phyloP scores from a whole-genome alignment of 148 eudicot genomes.

The Rhododendron kiyosumense region DNA sequence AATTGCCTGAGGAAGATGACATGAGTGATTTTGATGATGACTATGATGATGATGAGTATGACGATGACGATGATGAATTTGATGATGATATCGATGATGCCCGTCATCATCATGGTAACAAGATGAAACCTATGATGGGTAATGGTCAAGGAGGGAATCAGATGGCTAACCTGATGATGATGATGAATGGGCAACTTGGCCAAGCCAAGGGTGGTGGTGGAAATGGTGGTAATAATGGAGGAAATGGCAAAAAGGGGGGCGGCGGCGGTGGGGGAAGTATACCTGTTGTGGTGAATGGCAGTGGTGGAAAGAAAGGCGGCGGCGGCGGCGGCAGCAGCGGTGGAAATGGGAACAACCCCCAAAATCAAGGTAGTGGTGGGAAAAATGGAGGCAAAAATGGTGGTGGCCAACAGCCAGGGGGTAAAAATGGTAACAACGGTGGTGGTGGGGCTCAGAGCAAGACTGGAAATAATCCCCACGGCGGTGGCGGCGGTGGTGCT shows the following conservation, averaged over 20 bases:
- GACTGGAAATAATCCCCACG: constrained; percentile 37
- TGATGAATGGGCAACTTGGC: constrained; percentile 15
- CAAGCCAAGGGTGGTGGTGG: constrained; percentile 24
- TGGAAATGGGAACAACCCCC: neutral
- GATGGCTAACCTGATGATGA: constrained; percentile 43
- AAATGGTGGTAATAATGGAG: constrained; percentile 12
- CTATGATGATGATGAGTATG: constrained; percentile 14
- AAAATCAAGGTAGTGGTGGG: constrained; percentile 23
- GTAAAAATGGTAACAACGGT: constrained; percentile 25
- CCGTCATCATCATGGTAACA: constrained; percentile 18
- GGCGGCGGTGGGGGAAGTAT: constrained; percentile 29
- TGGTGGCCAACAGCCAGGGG: constrained; percentile 18
- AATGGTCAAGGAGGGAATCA: constrained; percentile 35
- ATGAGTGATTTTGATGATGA: constrained; percentile 24
- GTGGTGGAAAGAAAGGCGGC: constrained; percentile 28
- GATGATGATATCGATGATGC: constrained; percentile 34
- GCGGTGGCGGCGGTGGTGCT: constrained; percentile 34
- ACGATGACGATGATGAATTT: constrained; percentile 38
- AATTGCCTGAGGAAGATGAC: constrained; percentile 35
- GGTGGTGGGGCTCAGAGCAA: constrained; percentile 34
- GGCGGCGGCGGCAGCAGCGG: constrained; percentile 23
- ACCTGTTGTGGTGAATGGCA: constrained; percentile 24
- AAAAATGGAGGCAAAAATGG: constrained; percentile 32
- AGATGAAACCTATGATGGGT: constrained; percentile 45
- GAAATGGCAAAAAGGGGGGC: constrained; percentile 29